phyloP scores from a whole-genome alignment of 108 stramenopile species.

The Seminavis robusta region DNA sequence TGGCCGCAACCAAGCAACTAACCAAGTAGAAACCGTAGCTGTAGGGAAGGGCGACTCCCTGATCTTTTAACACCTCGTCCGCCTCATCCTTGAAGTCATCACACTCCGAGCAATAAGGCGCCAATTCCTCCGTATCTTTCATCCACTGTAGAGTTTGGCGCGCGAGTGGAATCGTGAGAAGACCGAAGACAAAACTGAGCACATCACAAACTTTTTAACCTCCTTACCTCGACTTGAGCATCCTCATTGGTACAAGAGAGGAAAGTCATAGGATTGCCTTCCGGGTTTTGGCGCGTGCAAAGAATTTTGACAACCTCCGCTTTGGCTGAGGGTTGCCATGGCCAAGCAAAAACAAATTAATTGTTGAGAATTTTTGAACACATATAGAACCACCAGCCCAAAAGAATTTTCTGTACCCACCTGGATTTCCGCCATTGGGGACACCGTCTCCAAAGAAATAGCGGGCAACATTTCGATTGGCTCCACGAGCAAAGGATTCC shows the following conservation, averaged over 20 bases:
- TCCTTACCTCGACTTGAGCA: constrained; percentile 27
- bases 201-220: too few relatives aligned
- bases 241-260: constrained; percentile 47
- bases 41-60: constrained; percentile 45
- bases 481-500: constrained; percentile 30
- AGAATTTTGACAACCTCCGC: constrained; percentile 34
- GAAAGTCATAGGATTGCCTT: constrained; percentile 46
- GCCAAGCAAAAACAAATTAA: too few relatives aligned
- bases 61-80: constrained; percentile 38
- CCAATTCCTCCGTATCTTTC: constrained; percentile 49
- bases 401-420: too few relatives aligned
- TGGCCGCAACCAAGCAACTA: constrained; percentile 29
- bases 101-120: constrained; percentile 37
- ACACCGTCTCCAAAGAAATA: constrained; percentile 53
- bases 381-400: too few relatives aligned
- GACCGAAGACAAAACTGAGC: too few relatives aligned
- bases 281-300: constrained; percentile 31
- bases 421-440: constrained; percentile 42
- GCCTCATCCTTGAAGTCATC: constrained; percentile 40
- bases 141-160: constrained; percentile 37
- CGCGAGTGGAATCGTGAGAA: too few relatives aligned
- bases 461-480: constrained; percentile 27
- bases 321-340: too few relatives aligned
- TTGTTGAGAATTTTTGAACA: too few relatives aligned
- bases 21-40: constrained; percentile 44